Conservation (phyloP, 805 yeast genomes). For the Cyberlindnera americana region DNA sequence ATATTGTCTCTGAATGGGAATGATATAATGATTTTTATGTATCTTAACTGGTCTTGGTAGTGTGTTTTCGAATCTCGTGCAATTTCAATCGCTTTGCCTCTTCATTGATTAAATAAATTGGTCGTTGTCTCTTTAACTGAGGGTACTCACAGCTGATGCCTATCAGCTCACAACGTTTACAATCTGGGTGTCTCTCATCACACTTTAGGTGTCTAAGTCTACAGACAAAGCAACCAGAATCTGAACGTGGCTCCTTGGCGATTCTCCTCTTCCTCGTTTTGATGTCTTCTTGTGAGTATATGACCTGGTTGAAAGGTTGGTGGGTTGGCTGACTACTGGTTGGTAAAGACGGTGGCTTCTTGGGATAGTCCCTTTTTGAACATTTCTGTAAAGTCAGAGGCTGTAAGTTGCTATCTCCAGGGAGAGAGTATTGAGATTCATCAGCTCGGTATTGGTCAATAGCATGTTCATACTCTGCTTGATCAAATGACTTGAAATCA, state of each 20-base stretch:
- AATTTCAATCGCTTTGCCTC: slow-evolving; percentile 3
- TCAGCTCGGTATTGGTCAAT: too few relatives aligned
- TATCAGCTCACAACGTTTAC: slow-evolving; percentile 44
- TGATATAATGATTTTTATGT: too few relatives aligned
- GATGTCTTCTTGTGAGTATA: background rate
- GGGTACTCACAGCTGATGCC: slow-evolving; percentile 14
- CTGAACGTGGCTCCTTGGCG: slow-evolving; percentile 3
- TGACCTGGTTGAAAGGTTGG: background rate
- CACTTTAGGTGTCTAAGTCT: slow-evolving; percentile 61
- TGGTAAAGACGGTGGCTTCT: background rate
- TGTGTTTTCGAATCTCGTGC: background rate
- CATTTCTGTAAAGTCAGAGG: too few relatives aligned
- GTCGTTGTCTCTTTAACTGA: slow-evolving; percentile 1
- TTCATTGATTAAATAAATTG: slow-evolving; percentile 9
- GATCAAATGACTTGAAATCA: slow-evolving; percentile 6
- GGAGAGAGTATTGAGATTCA: too few relatives aligned
- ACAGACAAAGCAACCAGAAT: slow-evolving; percentile 50
- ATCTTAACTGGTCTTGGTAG: too few relatives aligned
- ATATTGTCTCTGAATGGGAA: slow-evolving; percentile 28
- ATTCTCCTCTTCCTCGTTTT: slow-evolving; percentile 1
- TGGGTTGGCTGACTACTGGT: background rate
- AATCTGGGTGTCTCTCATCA: slow-evolving; percentile 55
- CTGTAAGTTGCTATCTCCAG: too few relatives aligned
- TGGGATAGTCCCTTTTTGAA: background rate
- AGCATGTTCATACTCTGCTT: too few relatives aligned